phyloP scores from a whole-genome alignment of 306 rosid genomes.

The Pueraria montana region DNA sequence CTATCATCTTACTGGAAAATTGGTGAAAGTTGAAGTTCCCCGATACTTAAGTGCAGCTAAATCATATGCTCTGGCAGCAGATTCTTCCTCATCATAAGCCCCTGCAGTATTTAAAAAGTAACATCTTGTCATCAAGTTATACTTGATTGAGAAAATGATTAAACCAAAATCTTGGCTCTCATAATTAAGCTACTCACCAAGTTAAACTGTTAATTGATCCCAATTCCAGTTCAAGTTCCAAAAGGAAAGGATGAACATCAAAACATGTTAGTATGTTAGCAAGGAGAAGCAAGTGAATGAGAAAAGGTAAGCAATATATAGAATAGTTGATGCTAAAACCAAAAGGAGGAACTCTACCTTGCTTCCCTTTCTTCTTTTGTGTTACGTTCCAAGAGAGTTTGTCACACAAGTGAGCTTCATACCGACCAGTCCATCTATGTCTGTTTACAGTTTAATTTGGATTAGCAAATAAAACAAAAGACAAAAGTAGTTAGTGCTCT shows the following conservation, averaged over 20 bases:
- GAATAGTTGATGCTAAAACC: neutral
- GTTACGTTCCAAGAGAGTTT: constrained; percentile 90
- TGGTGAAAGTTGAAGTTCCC: constrained; percentile 80
- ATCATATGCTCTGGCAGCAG: constrained; percentile 89
- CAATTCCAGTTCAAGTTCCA: constrained; percentile 47
- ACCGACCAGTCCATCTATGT: constrained; percentile 92
- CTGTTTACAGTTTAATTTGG: constrained; percentile 48
- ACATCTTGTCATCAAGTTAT: constrained; percentile 16
- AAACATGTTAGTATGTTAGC: constrained; percentile 17
- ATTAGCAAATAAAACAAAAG: constrained; percentile 38
- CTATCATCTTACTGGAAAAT: constrained; percentile 64
- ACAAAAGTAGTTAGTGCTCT: neutral
- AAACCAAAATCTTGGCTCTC: neutral
- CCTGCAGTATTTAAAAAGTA: constrained; percentile 55
- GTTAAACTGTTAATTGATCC: constrained; percentile 62
- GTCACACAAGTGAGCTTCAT: constrained; percentile 95
- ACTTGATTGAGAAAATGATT: constrained; percentile 1
- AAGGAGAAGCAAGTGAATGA: neutral
- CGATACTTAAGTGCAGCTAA: constrained; percentile 83
- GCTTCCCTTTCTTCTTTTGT: constrained; percentile 92
- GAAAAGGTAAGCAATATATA: neutral
- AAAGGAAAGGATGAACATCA: constrained; percentile 21
- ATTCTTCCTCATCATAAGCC: constrained; percentile 88
- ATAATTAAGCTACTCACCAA: constrained; percentile 57
- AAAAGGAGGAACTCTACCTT: constrained; percentile 57